phyloP scores from a whole-genome alignment of 2,329 filamentous ascomycete species.

The Diaporthe ampelina region DNA sequence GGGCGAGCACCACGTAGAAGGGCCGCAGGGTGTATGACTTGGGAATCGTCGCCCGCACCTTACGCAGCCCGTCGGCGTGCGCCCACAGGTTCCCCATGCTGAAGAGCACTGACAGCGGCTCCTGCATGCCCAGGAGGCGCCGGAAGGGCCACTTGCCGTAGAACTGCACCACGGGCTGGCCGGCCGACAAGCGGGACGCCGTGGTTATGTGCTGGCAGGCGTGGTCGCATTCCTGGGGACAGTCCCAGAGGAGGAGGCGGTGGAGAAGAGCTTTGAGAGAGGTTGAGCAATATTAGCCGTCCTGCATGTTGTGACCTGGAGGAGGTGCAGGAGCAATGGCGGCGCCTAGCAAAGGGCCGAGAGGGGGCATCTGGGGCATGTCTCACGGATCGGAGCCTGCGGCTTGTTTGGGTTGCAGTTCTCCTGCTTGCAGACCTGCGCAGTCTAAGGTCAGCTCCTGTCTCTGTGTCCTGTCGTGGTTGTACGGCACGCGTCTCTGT shows the following conservation, averaged over 20 bases:
- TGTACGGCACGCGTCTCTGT: conserved; percentile 38
- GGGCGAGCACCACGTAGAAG: conserved; percentile 86
- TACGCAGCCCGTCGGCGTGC: conserved; percentile 81
- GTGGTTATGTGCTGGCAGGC: conserved; percentile 96
- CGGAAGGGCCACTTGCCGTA: conserved; percentile 99
- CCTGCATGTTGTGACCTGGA: conserved; percentile 25
- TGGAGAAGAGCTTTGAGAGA: conserved; percentile 78
- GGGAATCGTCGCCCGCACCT: conserved; percentile 79
- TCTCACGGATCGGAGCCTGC: conserved; percentile 78
- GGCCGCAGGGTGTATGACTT: conserved; percentile 79
- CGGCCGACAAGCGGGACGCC: conserved; percentile 73
- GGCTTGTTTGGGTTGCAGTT: conserved; percentile 79
- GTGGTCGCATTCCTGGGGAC: conserved; percentile 96
- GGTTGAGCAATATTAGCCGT: neutral
- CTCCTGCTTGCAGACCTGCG: conserved; percentile 81
- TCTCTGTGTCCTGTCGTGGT: neutral
- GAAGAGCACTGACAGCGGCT: conserved; percentile 94
- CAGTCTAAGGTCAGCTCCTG: neutral
- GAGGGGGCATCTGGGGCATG: conserved; percentile 40
- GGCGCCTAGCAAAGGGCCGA: too few relatives aligned
- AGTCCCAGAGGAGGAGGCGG: conserved; percentile 92
- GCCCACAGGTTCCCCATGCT: conserved; percentile 91
- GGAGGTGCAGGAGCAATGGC: neutral
- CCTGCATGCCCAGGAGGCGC: conserved; percentile 92
- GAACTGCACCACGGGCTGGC: conserved; percentile 85